Conservation (phyloP, 176 grass and related monocot genomes). For the Hordeum vulgare region MorexV3_pseudomolecules_assembly NC_058524.1:215319812-215320311, state of each 20-base stretch:
- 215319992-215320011: background rate
- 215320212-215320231: background rate
- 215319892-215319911: constrained; percentile 51
- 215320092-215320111: background rate
- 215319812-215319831: constrained; percentile 69
- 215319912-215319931: constrained; percentile 73
- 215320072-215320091: background rate
- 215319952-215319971: constrained; percentile 12
- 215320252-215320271: background rate
- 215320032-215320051: background rate
- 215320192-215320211: background rate
- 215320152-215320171: background rate
- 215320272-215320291: background rate
- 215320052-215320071: background rate
- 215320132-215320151: background rate
- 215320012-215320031: background rate
- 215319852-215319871: constrained; percentile 67
- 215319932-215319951: constrained; percentile 4
- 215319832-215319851: constrained; percentile 77
- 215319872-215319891: constrained; percentile 65
- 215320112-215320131: background rate
- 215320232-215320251: background rate
- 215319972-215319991: background rate
- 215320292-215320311: too few species aligned
- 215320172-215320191: background rate